Evolutionary conservation across 805 yeast genomes (phyloP), one percentile per base, ranked within the genome.

Genomic region (Peterozyma toletana): DNA sequence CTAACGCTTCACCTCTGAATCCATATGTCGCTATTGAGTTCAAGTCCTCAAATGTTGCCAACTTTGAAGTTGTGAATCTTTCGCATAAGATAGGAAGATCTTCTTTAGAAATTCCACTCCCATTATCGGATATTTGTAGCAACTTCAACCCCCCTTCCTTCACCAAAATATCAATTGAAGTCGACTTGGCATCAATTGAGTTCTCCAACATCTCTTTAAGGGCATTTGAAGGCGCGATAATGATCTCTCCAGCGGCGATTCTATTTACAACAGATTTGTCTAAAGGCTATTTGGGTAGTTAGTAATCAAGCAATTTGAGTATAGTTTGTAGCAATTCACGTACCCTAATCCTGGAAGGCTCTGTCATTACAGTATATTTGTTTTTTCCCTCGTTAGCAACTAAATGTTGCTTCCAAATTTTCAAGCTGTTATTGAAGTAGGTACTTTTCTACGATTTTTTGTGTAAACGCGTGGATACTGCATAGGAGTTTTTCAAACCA

Each of bases 161-260:
- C n/a, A 82, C 86, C 2, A 83, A 54, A 1, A 93, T 76, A 37
- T 91, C 96, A 11, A 93, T 76, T 40, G 72, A 59, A 0, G 90
- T 71, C 11, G 95, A 68, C 0, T 74, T 70, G 0, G 99, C 97
- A 59, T 93, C 99, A 11, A 93, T 78, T 5, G 95, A 77, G 67
- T 93, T 93, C 64, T 93, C 99, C 48, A 93, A 66, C 67, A 93
- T 67, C 60, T 93, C 99, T 58, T 93, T 93, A 36, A 93, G 66
- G 0, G 99, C 99, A 59, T 91, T 93, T 5, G 91, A 85, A 0
- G 99, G 98, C 4, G 90, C 91, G 27, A 90, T 75, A 45, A 93
- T 86, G 63, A 93, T 87, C 64, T 93, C 98, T 0, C 99, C 99
- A 1, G 99, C 99, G 0, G 99, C 99, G 27, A 93, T 93, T 48